phyloP scores from a whole-genome alignment of 1,139 yeast species.

The Meyerozyma athensensis region DNA sequence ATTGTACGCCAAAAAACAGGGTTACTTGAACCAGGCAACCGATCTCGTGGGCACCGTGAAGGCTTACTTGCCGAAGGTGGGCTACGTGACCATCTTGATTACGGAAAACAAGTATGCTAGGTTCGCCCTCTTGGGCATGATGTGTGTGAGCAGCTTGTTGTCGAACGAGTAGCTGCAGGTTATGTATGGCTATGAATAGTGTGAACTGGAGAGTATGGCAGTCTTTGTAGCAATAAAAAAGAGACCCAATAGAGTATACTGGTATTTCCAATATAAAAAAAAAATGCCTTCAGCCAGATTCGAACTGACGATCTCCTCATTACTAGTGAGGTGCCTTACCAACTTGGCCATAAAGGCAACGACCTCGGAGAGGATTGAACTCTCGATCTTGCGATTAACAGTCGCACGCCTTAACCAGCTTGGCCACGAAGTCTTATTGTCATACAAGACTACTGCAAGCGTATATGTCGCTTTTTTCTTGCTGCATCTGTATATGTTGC shows the following conservation, averaged over 20 bases:
- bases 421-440: constrained; percentile 15
- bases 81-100: constrained; percentile 85
- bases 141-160: constrained; percentile 56
- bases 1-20: constrained; percentile 72
- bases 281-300: constrained; percentile 71
- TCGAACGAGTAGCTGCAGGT: constrained; percentile 32
- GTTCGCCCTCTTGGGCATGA: constrained; percentile 61
- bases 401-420: constrained; percentile 18
- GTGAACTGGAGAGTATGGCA: neutral
- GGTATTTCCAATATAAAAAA: too few relatives aligned
- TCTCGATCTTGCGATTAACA: constrained; percentile 17
- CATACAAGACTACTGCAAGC: neutral
- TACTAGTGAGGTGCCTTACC: constrained; percentile 93
- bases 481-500: neutral
- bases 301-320: constrained; percentile 89
- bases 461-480: constrained; percentile 2
- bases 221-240: neutral
- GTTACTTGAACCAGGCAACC: constrained; percentile 65
- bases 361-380: constrained; percentile 18
- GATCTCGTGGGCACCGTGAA: constrained; percentile 90
- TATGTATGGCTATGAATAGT: too few relatives aligned
- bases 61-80: constrained; percentile 87
- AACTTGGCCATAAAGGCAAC: constrained; percentile 51
- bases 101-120: constrained; percentile 85
- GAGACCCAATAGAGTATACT: too few relatives aligned